A percentile compares a stretch with the other conserved stretches of the same genome.
Conservation (phyloP, 306 rosid species). For the Ormosia emarginata region DNA sequence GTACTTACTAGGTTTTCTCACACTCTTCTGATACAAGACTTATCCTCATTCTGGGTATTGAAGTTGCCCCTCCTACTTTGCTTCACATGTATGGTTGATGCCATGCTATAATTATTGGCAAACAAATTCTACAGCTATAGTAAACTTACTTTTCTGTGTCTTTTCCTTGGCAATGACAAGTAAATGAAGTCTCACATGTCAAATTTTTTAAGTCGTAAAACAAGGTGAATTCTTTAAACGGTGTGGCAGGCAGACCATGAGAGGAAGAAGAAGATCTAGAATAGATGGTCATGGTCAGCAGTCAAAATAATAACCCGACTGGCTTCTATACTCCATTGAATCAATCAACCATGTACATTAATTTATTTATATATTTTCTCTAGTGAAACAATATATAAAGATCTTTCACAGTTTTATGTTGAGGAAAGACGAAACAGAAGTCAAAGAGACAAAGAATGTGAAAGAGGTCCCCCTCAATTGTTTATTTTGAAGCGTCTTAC, state of each 20-base stretch:
- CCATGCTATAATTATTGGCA: background rate
- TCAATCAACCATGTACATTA: background rate
- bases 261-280: background rate
- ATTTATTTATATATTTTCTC: background rate
- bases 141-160: background rate
- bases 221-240: background rate
- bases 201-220: background rate
- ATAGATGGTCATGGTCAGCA: slow-evolving; percentile 19
- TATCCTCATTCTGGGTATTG: background rate
- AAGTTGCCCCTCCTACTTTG: background rate
- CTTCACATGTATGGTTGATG: no score
- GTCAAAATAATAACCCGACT: slow-evolving; percentile 12
- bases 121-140: background rate
- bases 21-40: no score
- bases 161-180: slow-evolving; percentile 8
- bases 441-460: background rate
- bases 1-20: no score
- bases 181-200: background rate
- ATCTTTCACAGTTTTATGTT: background rate
- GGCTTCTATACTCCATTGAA: slow-evolving; percentile 12
- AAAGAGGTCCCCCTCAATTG: background rate
- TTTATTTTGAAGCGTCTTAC: background rate
- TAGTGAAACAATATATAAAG: background rate
- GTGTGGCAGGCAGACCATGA: background rate
- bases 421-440: background rate